Evolutionary conservation across 257 asterid genomes (phyloP), one percentile per base, ranked within the genome.

Genomic region (Thymus mandschuricus): DNA sequence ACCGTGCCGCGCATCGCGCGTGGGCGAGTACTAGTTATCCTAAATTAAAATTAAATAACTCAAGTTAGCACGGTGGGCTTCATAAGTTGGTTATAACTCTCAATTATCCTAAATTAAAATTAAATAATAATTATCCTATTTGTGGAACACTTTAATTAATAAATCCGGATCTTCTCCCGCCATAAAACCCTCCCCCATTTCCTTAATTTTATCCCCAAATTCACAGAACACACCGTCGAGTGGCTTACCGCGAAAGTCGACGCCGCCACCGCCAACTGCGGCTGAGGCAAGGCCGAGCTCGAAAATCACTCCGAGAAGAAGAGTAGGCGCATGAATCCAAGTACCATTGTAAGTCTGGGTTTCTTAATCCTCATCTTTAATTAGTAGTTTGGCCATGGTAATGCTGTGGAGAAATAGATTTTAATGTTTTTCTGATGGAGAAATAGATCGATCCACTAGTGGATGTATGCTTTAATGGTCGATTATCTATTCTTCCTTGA

Each of bases 141-240:
- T 21, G 21, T 21, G 21, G 21, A 21, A 21, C 21, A 21, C 21
- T 21, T 21, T 21, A 21, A 21, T 21, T 21, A 21, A 21, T 21
- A 21, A 21, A 21, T 21, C 21, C 21, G 21, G 21, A 21, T 21
- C 21, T 21, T 21, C 21, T 21, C 21, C 21, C 21, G 21, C 21
- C 21, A 21, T 38, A 38, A 38, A 38, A 3, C 44, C 44, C 44
- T 6, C 5, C 44, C 44, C 44, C 5, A 38, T 38, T 38, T 38
- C 44, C 3, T 38, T 6, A 38, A 38, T 3, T 6, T 6, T 38
- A 38, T 6, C 44, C 44, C 96, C 6, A 91, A 91, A 82, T 96
- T 96, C 3, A 89, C 87, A 91, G 89, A 91, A 86, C 97, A 91
- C 80, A 89, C 97, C 12, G 97, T 96, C 27, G 89, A 91, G 85